phyloP scores from a whole-genome alignment of 1,284 basidiomycete species.

The Boletus sp. region DNA sequence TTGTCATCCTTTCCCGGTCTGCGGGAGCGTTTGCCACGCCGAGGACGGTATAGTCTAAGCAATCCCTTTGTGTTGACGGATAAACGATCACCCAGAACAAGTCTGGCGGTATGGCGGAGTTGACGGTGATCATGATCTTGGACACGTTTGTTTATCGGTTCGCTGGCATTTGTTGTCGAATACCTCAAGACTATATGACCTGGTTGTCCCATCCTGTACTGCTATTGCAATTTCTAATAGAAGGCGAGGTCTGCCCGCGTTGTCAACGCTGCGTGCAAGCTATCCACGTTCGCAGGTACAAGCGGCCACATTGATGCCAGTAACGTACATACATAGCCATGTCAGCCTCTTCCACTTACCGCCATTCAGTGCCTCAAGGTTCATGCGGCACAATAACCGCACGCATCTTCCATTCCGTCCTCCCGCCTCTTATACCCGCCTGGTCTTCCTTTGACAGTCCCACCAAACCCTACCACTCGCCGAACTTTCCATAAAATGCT shows the following conservation, averaged over 20 bases:
- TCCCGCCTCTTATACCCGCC: conserved; percentile 1
- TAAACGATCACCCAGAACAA: conserved; percentile 2
- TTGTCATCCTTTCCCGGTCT: conserved; percentile 54
- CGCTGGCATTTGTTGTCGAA: conserved; percentile 30
- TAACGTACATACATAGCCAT: conserved; percentile 12
- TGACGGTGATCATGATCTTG: conserved; percentile 29
- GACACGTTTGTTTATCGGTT: conserved; percentile 60
- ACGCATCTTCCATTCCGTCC: conserved; percentile 7
- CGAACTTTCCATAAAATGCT: neutral
- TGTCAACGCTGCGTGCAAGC: no score
- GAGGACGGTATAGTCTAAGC: conserved; percentile 47
- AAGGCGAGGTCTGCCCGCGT: neutral
- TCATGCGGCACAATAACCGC: conserved; percentile 15
- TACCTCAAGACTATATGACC: conserved; percentile 8
- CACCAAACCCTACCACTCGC: neutral
- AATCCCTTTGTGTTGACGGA: conserved; percentile 35
- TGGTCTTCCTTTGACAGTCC: neutral
- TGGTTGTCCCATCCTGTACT: conserved; percentile 17
- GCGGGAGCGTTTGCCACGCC: conserved; percentile 46
- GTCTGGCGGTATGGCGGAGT: conserved; percentile 16
- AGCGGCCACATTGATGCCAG: neutral
- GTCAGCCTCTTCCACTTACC: neutral
- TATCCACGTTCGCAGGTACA: no score
- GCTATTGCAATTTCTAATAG: no score
- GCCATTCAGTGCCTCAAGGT: conserved; percentile 24